Base-by-base conservation (phyloP, 192 early-diverging fungal species). In the Coemansia sp. region DNA sequence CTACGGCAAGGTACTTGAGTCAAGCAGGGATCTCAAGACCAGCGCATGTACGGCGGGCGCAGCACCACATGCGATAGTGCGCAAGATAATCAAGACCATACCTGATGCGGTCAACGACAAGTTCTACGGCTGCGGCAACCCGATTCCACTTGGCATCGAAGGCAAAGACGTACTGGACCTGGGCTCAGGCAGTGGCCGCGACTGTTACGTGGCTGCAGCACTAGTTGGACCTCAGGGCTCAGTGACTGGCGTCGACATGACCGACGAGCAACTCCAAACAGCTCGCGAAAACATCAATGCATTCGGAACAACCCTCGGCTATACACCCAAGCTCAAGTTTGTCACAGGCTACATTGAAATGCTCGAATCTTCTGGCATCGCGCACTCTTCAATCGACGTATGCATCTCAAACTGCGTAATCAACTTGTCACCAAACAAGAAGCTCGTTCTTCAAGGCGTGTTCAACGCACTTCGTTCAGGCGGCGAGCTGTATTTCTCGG, bases 181-280 rank as follows among this genome's bases (percentile, higher is more conserved):
- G 32, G 81, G 81, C 23, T 83, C 63, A 50, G 81, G 81, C 21
- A 54, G 65, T 15, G 81, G 81, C 4, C 77, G 72, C 29, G 81
- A 83, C 73, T 79, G 81, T 64, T 80, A 80, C 57, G 76, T 79
- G 22, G 81, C 81, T 7, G 76, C 81, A 11, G 49, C 45, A 32
- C 69, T 79, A 24, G 81, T 79, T 37, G 81, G 81, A 1, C 72
- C 62, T 21, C 21, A 52, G 4, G 81, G 81, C 37, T 62, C 65
- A 64, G 81, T 83, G 8, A 73, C 64, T 6, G 81, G 81, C 35
- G 58, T 83, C 2, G 81, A 83, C 49, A 83, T 83, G 81, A 83
- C 81, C 15, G 81, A 79, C 57, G 81, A 83, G 66, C 72, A 76
- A 65, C 69, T 83, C 53, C 54, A 53, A 2, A 66, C 71, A 10